Base-by-base conservation (phyloP, 2,329 filamentous ascomycete species). In the Fusarium cyanostomum region DNA sequence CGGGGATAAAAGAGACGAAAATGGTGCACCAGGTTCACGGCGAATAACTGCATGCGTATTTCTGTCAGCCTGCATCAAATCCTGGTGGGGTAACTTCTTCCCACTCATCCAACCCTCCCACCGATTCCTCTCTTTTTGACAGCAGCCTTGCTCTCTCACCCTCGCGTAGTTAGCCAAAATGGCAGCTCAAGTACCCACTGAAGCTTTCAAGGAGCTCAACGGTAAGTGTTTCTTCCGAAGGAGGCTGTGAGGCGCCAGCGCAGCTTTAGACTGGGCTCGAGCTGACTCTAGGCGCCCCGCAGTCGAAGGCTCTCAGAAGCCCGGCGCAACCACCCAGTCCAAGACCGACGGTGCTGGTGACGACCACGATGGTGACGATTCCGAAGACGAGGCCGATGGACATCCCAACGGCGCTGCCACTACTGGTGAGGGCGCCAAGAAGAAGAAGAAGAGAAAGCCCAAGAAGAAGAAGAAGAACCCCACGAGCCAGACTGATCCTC, bases 401-500 rank as follows among this genome's bases (percentile, higher is more conserved):
- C 78, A 62, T 16, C 61, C 59, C 16, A 66, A 66, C 33, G 72
- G 65, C 15, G 78, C 76, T 28, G 77, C 75, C n/a, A 77, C 70
- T 11, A 75, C 76, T 7, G 78, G 78, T 63, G 75, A 69, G 16
- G 72, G 64, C 10, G 71, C 73, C 52, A 78, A 77, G 62, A 79
- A 79, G 49, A 71, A 84, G 71, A 89, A 87, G 75, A 91, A 92
- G 79, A 92, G 92, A 82, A 92, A 92, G 82, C 92, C 92, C 81
- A 92, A 90, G 82, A 91, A 89, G 82, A 90, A 89, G 83, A 91
- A 91, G 85, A 90, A 89, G 85, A 89, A 84, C 64, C 83, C 88
- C 43, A 92, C 90, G 64, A 83, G 84, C 52, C 92, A 95, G 79
- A 89, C 88, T 28, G 83, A 86, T 48, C 92, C 92, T 28, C 92